These are phyloP conservation scores for Mucor racemosus DNA, from an alignment of 371 early-diverging fungal genomes.

Conservation along the genomic window DNA sequence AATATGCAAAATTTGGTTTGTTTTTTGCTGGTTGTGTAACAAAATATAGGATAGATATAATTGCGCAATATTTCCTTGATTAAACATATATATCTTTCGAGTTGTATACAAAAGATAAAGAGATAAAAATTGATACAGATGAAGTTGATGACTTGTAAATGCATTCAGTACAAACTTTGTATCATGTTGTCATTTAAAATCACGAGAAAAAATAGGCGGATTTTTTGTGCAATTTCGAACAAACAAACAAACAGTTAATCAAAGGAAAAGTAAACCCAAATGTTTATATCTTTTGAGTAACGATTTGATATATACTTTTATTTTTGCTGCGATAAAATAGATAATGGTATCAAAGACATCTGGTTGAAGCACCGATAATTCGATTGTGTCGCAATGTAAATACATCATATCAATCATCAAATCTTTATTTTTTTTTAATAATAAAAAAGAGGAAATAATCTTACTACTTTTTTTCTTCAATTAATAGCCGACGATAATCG, in stretches of 20 bases:
- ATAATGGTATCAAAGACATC: not conserved
- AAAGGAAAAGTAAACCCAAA: not conserved
- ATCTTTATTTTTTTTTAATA: not conserved
- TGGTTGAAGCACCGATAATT: not conserved
- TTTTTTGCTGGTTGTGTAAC: not conserved
- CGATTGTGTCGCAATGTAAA: constrained; percentile 4
- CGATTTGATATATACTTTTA: not conserved
- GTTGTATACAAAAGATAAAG: not conserved
- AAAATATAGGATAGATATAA: not conserved
- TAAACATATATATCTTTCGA: not conserved
- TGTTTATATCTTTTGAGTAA: not conserved
- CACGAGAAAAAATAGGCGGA: not conserved
- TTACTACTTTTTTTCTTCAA: constrained; percentile 4
- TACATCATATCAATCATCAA: not conserved
- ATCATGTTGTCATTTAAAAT: no score
- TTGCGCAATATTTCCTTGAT: not conserved
- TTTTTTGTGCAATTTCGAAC: not conserved
- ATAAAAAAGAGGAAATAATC: not conserved
- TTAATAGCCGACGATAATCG: not conserved
- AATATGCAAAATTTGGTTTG: not conserved
- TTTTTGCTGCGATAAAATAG: not conserved
- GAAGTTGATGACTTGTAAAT: no score
- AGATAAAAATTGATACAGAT: not conserved
- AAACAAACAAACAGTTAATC: not conserved
- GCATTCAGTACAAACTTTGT: no score